Base-by-base conservation (phyloP, 208 protist genomes). In the Crithidia fasciculata region DNA sequence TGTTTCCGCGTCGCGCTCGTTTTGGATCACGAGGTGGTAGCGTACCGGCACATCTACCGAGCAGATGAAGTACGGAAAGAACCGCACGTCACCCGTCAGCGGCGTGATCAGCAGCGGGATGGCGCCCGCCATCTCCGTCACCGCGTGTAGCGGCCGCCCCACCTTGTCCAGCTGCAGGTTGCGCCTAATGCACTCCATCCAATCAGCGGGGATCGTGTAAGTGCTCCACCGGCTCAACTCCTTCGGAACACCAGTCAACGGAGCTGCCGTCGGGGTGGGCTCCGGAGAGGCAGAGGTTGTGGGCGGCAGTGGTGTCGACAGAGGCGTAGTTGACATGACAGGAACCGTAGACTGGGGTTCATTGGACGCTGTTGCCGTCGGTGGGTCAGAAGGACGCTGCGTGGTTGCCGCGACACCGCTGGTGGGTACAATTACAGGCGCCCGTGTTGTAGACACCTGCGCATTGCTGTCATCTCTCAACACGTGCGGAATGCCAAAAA, bases 71-170 rank as follows among this genome's bases (percentile, higher is more conserved):
- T 73, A 72, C 19, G 62, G 73, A 40, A 87, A 80, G 56, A 82
- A 76, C 43, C 49, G 13, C 57, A 67, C 77, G 40, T 87, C 82
- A 50, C 72, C 68, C 53, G 72, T 84, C 43, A 87, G 67, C 37
- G 82, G 82, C 28, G 74, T 76, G 40, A 87, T 74, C 55, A 87
- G 68, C 49, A 87, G 52, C 41, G 82, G 82, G 54, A 87, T 78
- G 8, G 72, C 82, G 45, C 63, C 41, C 47, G 6, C 16, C 69
- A 81, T 81, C 8, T 64, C 45, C 52, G 63, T 52, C 19, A 72
- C 64, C 19, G 49, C 44, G 16, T 59, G 58, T 36, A 71, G 43
- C 36, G 76, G 70, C 5, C 36, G 47, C 6, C 70, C 70, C 43
- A 3, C 8, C 43, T 53, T 59, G 58, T 81, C 65, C 2, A 81